phyloP scores from a whole-genome alignment of 768 basidiomycete species.

The Lactarius hatsudake region DNA sequence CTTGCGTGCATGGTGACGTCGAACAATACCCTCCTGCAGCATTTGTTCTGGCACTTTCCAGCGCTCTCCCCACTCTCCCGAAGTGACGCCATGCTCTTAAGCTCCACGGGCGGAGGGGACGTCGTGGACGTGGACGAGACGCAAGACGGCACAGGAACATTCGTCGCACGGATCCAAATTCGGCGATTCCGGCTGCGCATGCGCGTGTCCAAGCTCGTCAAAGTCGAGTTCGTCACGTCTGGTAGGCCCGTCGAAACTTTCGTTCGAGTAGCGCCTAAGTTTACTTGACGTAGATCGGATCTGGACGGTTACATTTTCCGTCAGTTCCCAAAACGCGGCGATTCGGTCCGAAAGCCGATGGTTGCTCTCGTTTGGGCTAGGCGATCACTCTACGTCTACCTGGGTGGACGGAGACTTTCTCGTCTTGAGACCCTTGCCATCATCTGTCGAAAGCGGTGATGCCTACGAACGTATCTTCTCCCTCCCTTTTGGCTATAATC shows the following conservation, averaged over 20 bases:
- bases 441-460: neutral
- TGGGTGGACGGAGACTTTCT: conserved; percentile 53
- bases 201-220: conserved; percentile 54
- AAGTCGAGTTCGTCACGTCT: conserved; percentile 64
- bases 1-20: conserved; percentile 63
- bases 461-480: neutral
- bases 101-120: conserved; percentile 45
- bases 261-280: neutral
- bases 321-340: conserved; percentile 17
- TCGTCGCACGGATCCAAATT: conserved; percentile 51
- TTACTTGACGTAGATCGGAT: conserved; percentile 45
- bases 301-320: conserved; percentile 49
- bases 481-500: neutral
- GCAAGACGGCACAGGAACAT: conserved; percentile 42
- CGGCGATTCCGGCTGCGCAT: conserved; percentile 67
- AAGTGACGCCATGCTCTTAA: conserved; percentile 47
- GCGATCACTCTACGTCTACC: conserved; percentile 57
- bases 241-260: conserved; percentile 33
- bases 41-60: conserved; percentile 46
- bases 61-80: conserved; percentile 52
- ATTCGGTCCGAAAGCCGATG: conserved; percentile 23
- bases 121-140: conserved; percentile 47
- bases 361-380: conserved; percentile 50
- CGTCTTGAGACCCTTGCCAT: conserved; percentile 33
- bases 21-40: conserved; percentile 59